phyloP scores from a whole-genome alignment of 257 asterid species.

The Solanum gracilifrons region DNA sequence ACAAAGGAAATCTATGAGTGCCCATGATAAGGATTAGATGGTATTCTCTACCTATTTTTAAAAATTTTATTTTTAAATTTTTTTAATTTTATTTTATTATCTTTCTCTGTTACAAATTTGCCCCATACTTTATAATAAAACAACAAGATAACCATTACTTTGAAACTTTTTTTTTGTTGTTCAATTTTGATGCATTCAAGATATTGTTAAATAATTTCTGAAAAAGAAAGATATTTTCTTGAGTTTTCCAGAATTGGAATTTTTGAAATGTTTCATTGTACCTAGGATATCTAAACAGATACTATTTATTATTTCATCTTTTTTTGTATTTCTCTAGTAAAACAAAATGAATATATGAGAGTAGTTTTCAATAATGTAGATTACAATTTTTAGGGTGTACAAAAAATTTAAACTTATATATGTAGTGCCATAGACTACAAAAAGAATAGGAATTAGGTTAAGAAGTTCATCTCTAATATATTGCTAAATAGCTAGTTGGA shows the following conservation, averaged over 20 bases:
- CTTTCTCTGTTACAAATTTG: background rate
- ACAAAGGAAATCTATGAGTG: slow-evolving; percentile 19
- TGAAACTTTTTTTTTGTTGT: background rate
- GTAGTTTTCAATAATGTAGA: background rate
- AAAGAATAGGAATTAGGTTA: background rate
- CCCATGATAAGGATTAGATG: slow-evolving; percentile 22
- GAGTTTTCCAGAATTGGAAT: background rate
- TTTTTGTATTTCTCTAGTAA: background rate
- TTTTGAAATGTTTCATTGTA: background rate
- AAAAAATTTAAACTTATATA: background rate
- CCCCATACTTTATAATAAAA: background rate
- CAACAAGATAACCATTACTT: background rate
- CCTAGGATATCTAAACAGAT: background rate
- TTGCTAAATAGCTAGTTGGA: background rate
- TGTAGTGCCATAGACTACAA: background rate
- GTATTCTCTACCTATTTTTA: background rate
- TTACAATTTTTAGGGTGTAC: background rate
- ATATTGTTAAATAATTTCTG: background rate
- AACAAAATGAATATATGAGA: background rate
- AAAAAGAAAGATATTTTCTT: background rate
- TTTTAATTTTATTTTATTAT: background rate
- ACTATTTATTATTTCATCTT: background rate
- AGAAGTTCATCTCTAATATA: background rate
- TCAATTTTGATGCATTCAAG: background rate
- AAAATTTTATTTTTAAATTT: background rate